Evolutionary conservation across 257 asterid genomes (phyloP).

Genomic region (Forsythia viridissima): DNA sequence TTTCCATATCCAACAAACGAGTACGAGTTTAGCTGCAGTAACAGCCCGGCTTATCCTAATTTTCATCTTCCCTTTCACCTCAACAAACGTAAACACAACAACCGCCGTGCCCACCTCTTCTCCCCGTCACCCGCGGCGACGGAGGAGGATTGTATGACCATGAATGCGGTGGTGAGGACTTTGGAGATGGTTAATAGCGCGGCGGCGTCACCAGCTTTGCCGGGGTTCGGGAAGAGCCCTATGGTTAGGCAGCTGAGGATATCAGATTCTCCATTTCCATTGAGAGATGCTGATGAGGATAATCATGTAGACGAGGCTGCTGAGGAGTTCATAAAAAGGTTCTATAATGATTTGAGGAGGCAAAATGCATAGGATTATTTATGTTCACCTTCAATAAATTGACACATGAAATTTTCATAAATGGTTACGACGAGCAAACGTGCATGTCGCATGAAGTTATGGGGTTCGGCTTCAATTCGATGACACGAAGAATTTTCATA

Average conservation of each 20-base stretch:
- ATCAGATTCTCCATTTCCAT: slow-evolving; percentile 58
- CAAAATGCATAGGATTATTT: slow-evolving; percentile 32
- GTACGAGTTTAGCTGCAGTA: slow-evolving; percentile 44
- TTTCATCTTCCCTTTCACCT: slow-evolving; percentile 20
- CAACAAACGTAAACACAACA: slow-evolving; percentile 27
- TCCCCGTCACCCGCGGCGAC: not conserved
- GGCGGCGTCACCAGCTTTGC: slow-evolving; percentile 57
- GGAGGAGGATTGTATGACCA: slow-evolving; percentile 14
- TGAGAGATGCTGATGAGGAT: slow-evolving; percentile 36
- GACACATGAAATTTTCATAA: not conserved
- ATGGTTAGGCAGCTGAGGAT: slow-evolving; percentile 63
- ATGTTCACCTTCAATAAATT: slow-evolving; percentile 11
- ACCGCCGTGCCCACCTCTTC: not conserved
- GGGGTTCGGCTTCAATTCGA: not conserved
- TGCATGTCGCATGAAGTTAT: not conserved
- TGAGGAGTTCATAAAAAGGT: slow-evolving; percentile 49
- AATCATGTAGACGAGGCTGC: slow-evolving; percentile 54
- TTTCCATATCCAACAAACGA: slow-evolving; percentile 15
- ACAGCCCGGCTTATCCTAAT: slow-evolving; percentile 29
- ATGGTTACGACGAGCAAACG: not conserved
- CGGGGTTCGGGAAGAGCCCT: slow-evolving; percentile 76
- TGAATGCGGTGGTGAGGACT: slow-evolving; percentile 36
- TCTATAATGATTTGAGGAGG: slow-evolving; percentile 44
- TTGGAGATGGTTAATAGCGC: slow-evolving; percentile 40
- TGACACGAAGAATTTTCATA: not conserved